Base-by-base conservation (phyloP, 139 green algal species). In the Chlamydomonas schloesseri region DNA sequence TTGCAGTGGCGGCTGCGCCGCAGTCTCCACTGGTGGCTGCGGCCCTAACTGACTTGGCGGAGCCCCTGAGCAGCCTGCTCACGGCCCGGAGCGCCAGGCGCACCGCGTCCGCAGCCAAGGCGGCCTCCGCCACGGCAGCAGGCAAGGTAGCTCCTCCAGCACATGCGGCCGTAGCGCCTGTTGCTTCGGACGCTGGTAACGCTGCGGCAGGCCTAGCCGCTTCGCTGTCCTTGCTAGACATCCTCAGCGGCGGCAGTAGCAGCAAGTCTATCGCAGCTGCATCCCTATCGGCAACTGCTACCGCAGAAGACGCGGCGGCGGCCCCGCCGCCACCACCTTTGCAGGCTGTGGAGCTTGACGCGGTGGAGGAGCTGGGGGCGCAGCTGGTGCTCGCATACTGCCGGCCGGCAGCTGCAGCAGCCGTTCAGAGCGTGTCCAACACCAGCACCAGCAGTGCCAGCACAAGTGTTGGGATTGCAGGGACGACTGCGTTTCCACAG, bases 311-410 rank as follows among this genome's bases (percentile, higher is more conserved):
- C 55, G 20, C 2, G 55, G 55, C 24, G 13, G 24, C 3, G 5
- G 18, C 24, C 20, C 1, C 60, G 24, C 23, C 24, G 60, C 60
- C 60, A 23, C 17, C 60, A 23, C 60, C 24, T 2, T 3, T n/a
- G 23, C 60, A 67, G 24, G 11, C 60, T 15, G 60, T n/a, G 24
- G 28, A 36, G 11, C 0, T 72, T 34, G 75, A 82, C 58, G 36
- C n/a, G 34, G 10, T 76, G 24, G 65, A 85, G 79, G 9, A 57
- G 14, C 46, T 85, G 29, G 79, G 47, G 15, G 67, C 65, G 9
- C 65, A 77, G 50, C 65, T 50, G 3, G 67, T 85, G 3, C 20
- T 85, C 47, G 53, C 79, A 24, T 77, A 85, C n/a, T 70, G 62
- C 46, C 46, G 42, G 6, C n/a, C 64, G 5, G 2, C 29, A 0